Evolutionary conservation across 345 rosid species (phyloP).

Genomic region (Moringa oleifera): DNA sequence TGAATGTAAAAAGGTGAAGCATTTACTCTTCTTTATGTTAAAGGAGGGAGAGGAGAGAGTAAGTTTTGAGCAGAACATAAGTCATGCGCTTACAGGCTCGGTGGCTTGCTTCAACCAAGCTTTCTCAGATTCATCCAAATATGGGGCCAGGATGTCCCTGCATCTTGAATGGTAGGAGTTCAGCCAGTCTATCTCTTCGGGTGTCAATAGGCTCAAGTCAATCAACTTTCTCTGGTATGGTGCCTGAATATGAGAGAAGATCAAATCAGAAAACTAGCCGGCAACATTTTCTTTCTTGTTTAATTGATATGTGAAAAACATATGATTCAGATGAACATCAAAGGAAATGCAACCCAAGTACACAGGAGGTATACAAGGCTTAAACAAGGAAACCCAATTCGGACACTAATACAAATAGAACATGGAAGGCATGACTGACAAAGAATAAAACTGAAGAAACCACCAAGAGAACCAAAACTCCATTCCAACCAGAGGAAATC

Average conservation of each 20-base stretch:
- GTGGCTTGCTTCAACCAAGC: constrained; percentile 92
- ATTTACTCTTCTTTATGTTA: no score
- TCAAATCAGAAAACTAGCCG: not conserved
- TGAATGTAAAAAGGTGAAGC: not conserved
- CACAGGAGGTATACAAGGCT: not conserved
- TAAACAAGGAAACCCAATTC: not conserved
- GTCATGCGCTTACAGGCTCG: constrained; percentile 47
- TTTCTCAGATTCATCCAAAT: constrained; percentile 59
- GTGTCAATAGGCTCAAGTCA: constrained; percentile 39
- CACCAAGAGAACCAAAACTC: no score
- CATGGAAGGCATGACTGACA: no score
- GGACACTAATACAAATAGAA: not conserved
- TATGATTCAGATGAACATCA: not conserved
- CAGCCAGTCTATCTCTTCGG: constrained; percentile 74
- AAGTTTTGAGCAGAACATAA: no score
- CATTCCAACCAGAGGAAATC: not conserved
- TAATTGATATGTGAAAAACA: no score
- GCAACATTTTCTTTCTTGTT: no score
- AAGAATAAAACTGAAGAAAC: no score
- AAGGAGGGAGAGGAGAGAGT: not conserved
- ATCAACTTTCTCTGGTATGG: constrained; percentile 91
- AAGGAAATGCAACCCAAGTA: not conserved
- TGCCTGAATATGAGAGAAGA: constrained; percentile 34
- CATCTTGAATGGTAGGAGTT: constrained; percentile 75
- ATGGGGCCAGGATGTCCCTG: constrained; percentile 62